A percentile compares a stretch with the other conserved stretches of the same genome.
These are phyloP conservation scores for Lizanozyma gosingica DNA, from an alignment of 1,139 yeast genomes.

Conservation along the genomic window DNA sequence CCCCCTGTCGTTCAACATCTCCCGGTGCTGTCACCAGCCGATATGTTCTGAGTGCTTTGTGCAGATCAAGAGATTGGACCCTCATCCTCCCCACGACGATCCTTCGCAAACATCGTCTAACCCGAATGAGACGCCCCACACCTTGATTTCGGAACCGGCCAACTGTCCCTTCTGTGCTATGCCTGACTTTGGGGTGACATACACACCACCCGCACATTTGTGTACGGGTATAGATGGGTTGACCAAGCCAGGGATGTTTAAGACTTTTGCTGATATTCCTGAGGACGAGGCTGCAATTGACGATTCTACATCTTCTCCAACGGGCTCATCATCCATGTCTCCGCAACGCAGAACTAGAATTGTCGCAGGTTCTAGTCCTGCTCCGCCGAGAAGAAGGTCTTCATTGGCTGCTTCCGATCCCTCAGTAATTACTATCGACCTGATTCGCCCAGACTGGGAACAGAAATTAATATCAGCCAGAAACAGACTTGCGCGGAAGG, in stretches of 20 bases:
- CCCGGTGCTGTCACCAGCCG: constrained; percentile 91
- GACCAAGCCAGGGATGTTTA: constrained; percentile 27
- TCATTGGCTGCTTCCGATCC: constrained; percentile 56
- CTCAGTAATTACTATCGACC: constrained; percentile 68
- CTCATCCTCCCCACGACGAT: constrained; percentile 85
- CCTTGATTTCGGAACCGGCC: constrained; percentile 77
- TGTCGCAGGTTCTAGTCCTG: neutral
- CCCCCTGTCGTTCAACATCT: constrained; percentile 68
- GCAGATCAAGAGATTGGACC: constrained; percentile 87
- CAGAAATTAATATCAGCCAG: constrained; percentile 61
- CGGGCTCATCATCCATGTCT: neutral
- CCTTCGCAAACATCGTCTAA: constrained; percentile 4
- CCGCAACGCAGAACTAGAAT: neutral
- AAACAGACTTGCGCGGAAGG: constrained; percentile 67
- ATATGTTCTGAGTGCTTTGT: constrained; percentile 97
- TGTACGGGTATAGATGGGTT: constrained; percentile 47
- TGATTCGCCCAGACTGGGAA: constrained; percentile 91
- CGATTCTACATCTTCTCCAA: neutral
- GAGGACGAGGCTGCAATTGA: neutral
- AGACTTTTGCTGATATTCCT: constrained; percentile 5
- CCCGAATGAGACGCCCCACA: constrained; percentile 38
- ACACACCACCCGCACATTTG: constrained; percentile 51
- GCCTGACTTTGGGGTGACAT: constrained; percentile 77
- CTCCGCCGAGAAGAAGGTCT: constrained; percentile 19
- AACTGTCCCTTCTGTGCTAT: constrained; percentile 92